Evolutionary conservation across 2,329 filamentous ascomycete genomes (phyloP), one percentile per base, ranked within the genome.

Genomic region (Dactylellina drechsleri): DNA sequence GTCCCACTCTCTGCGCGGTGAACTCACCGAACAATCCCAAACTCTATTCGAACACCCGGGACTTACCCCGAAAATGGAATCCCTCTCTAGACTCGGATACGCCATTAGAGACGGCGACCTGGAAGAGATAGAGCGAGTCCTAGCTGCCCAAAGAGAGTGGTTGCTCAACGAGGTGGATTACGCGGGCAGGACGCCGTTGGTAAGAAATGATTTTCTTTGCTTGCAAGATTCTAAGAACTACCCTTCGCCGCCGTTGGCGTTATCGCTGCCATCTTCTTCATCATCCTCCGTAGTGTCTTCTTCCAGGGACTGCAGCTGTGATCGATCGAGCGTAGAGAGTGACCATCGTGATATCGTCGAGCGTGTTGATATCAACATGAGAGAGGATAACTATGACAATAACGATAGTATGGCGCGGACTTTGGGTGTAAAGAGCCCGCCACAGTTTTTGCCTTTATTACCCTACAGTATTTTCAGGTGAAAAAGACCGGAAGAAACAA

Each of bases 1-100:
- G 88, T 89, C 91, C 5, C 83, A 86, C 23, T 92, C 91, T 10
- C 85, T 97, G 20, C 88, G 92, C 58, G 93, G 93, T 53, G 93
- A 97, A 83, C 87, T 97, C 82, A 96, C 92, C 10, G 91, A 93
- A 82, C 87, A 88, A 64, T 86, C 88, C 6, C 85, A 86, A 52
- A 91, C 91, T 12, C 88, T 90, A 76, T 96, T 96, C 82, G 87
- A 90, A 43, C 92, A 94, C 80, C 91, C 91, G 0, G 85, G 87
- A 26, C 81, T 87, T 66, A 85, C 85, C 15, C 85, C 84, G 53
- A 85, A 86, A 82, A 83, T 87, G 76, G 87, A 90, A 49, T 90
- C 88, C 61, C 89, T 96, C 79, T 89, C 91, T 1, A 88, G 89
- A 0, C 86, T 96, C 8, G 92, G 91, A 15, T 95, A 95, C 81